Percentiles rank a stretch among this genome's conserved stretches.
phyloP scores from a whole-genome alignment of 108 stramenopile species.

The Cylindrotheca fusiformis region DNA sequence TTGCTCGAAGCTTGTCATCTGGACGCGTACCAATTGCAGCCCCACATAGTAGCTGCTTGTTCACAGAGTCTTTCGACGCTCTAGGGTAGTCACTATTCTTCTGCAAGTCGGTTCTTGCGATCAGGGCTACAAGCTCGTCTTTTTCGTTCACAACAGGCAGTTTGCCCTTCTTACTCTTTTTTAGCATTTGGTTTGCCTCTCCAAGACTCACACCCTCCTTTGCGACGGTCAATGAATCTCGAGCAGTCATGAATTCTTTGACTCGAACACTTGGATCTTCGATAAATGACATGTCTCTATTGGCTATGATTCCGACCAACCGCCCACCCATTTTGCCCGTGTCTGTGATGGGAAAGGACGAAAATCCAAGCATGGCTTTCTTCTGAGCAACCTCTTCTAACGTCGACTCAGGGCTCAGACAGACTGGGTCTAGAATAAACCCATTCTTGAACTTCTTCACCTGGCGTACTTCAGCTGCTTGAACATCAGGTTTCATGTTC shows the following conservation, averaged over 20 bases:
- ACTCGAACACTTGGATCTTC: constrained; percentile 79
- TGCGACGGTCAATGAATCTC: constrained; percentile 82
- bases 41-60: constrained; percentile 96
- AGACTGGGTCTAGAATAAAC: constrained; percentile 98
- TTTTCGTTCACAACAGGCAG: constrained; percentile 97
- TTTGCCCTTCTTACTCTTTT: constrained; percentile 96
- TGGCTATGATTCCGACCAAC: constrained; percentile 96
- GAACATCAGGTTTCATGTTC: constrained; percentile 92
- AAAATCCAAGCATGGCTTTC: constrained; percentile 87
- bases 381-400: constrained; percentile 85
- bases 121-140: constrained; percentile 96
- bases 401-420: constrained; percentile 89
- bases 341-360: constrained; percentile 97
- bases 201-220: constrained; percentile 87
- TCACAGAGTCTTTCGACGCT: constrained; percentile 90
- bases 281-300: constrained; percentile 96
- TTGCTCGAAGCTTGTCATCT: constrained; percentile 91
- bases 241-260: constrained; percentile 92
- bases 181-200: constrained; percentile 97
- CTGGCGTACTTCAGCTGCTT: constrained; percentile 87
- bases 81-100: constrained; percentile 97
- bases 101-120: constrained; percentile 97
- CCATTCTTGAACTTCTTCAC: constrained; percentile 99
- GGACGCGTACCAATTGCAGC: constrained; percentile 99
- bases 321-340: constrained; percentile 96